Percentiles rank a stretch among this genome's conserved stretches.
Evolutionary conservation across 768 basidiomycete genomes (phyloP).

Genomic region (Mrakia blollopis): DNA sequence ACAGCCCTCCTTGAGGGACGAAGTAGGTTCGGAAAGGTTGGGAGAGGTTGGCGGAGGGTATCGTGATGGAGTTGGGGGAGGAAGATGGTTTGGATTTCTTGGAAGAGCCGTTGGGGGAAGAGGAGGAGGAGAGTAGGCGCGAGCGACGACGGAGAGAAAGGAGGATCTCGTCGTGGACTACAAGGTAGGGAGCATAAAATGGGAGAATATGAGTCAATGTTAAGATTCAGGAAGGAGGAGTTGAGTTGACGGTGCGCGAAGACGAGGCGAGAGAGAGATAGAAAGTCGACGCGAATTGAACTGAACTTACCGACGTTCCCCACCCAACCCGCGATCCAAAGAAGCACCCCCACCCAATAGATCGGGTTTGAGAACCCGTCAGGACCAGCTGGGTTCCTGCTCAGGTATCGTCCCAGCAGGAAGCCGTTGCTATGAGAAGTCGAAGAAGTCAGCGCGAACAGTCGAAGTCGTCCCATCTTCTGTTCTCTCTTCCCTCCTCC

Average conservation of each 20-base stretch:
- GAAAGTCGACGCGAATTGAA: too few species aligned
- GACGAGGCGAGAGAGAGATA: too few species aligned
- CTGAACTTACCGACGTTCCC: slow-evolving; percentile 6
- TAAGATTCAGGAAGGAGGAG: neutral
- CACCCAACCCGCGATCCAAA: neutral
- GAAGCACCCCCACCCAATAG: neutral
- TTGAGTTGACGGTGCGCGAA: neutral
- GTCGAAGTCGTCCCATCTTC: neutral
- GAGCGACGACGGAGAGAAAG: neutral
- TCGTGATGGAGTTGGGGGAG: neutral
- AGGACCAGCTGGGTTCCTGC: neutral
- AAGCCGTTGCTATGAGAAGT: neutral
- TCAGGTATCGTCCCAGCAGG: neutral
- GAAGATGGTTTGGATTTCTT: neutral
- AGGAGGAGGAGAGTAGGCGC: neutral
- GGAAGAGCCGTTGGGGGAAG: neutral
- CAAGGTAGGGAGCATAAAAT: too few species aligned
- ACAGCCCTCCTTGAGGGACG: neutral
- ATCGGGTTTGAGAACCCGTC: neutral
- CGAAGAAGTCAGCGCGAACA: neutral
- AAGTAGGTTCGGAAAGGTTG: neutral
- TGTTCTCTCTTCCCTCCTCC: neutral
- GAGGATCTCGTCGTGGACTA: slow-evolving; percentile 16
- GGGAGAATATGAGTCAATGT: neutral
- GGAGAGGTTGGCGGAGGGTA: neutral